phyloP scores from a whole-genome alignment of 2,329 filamentous ascomycete species.

The Blastomyces silverae region DNA sequence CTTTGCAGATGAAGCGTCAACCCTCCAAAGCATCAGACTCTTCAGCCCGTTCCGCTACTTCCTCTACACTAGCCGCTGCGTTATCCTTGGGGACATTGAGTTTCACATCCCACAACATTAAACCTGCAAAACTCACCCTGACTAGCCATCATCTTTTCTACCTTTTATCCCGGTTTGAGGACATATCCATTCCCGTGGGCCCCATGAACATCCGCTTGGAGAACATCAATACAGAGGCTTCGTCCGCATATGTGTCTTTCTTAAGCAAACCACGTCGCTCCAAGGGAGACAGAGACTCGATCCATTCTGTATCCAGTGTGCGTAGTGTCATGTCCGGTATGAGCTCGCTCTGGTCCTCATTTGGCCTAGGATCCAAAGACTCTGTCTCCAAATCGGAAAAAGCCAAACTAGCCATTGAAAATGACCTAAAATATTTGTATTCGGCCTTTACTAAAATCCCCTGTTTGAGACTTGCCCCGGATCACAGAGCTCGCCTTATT shows the following conservation, averaged over 20 bases:
- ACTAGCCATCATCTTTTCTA: constrained; percentile 97
- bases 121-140: constrained; percentile 83
- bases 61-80: constrained; percentile 68
- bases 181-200: constrained; percentile 80
- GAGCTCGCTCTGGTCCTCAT: constrained; percentile 84
- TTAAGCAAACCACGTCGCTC: constrained; percentile 74
- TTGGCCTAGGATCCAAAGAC: constrained; percentile 74
- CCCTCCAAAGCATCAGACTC: constrained; percentile 62
- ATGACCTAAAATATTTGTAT: constrained; percentile 91
- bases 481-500: constrained; percentile 84
- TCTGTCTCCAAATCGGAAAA: constrained; percentile 78
- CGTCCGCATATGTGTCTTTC: constrained; percentile 90
- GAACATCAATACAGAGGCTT: constrained; percentile 81
- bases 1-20: constrained; percentile 73
- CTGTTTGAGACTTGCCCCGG: constrained; percentile 80
- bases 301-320: constrained; percentile 93
- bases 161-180: constrained; percentile 88
- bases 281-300: constrained; percentile 78
- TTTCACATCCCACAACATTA: constrained; percentile 77
- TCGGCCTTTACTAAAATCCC: constrained; percentile 98
- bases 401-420: constrained; percentile 75
- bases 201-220: constrained; percentile 95
- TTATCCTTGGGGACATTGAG: constrained; percentile 78
- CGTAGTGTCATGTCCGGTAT: constrained; percentile 96
- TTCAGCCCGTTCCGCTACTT: constrained; percentile 60